These are phyloP conservation scores for Vanilla planifolia DNA, from an alignment of 106 monocot species.

Conservation along the genomic window DNA sequence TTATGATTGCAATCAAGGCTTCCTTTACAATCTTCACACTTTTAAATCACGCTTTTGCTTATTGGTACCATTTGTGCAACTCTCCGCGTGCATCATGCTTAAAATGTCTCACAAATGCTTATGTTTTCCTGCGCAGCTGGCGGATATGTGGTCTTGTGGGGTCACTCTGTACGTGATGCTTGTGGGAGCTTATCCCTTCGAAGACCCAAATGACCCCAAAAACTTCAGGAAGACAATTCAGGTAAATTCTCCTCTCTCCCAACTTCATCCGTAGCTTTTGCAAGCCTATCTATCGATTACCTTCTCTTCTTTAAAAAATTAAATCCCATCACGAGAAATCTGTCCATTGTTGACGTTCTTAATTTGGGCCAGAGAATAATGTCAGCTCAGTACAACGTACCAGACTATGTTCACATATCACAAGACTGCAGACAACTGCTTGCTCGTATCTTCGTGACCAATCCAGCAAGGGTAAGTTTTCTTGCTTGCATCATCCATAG, in stretches of 20 bases:
- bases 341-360: too few species aligned
- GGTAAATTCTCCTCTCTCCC: conserved; percentile 21
- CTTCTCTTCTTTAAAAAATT: too few species aligned
- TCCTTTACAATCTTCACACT: too few species aligned
- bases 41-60: too few species aligned
- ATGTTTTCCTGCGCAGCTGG: conserved; percentile 25
- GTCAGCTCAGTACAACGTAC: conserved; percentile 41
- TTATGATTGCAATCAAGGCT: too few species aligned
- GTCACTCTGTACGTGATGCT: conserved; percentile 65
- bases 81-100: too few species aligned
- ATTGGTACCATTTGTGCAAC: too few species aligned
- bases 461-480: conserved; percentile 22
- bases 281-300: too few species aligned
- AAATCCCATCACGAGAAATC: too few species aligned
- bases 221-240: conserved; percentile 57
- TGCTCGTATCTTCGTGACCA: conserved; percentile 34
- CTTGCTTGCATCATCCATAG: too few species aligned
- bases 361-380: conserved; percentile 34
- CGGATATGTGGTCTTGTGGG: conserved; percentile 51
- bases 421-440: conserved; percentile 34
- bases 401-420: conserved; percentile 44
- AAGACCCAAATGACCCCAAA: conserved; percentile 51
- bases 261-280: too few species aligned
- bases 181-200: conserved; percentile 59
- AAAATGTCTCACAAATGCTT: too few species aligned